A percentile compares a stretch with the other conserved stretches of the same genome.
phyloP scores from a whole-genome alignment of 192 early-diverging fungal species.

The Podila horticola region DNA sequence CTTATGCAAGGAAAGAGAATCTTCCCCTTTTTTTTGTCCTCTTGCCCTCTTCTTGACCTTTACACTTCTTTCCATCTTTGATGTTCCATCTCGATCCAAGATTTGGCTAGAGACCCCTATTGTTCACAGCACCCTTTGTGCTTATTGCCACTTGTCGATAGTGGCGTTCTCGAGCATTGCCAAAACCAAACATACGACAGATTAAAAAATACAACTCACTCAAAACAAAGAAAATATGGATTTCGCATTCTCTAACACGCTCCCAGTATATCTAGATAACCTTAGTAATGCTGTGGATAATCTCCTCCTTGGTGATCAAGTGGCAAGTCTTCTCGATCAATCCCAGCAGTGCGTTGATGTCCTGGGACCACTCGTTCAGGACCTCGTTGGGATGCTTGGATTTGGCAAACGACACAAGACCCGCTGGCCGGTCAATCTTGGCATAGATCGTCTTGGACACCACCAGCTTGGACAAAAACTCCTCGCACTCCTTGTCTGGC shows the following conservation, averaged over 20 bases:
- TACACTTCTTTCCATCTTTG: too few relatives aligned
- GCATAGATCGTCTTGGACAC: conserved; percentile 97
- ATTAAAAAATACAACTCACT: not conserved
- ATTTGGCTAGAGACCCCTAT: too few relatives aligned
- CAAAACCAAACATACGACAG: too few relatives aligned
- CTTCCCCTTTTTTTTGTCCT: too few relatives aligned
- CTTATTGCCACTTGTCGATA: too few relatives aligned
- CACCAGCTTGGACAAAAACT: conserved; percentile 92
- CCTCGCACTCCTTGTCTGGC: conserved; percentile 84
- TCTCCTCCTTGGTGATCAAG: conserved; percentile 91
- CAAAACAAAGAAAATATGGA: not conserved
- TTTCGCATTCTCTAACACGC: not conserved
- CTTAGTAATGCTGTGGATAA: conserved; percentile 84
- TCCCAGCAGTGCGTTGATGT: conserved; percentile 87
- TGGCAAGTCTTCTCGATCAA: conserved; percentile 97
- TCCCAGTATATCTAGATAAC: conserved; percentile 37
- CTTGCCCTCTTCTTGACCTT: too few relatives aligned
- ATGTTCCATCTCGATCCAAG: too few relatives aligned
- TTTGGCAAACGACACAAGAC: conserved; percentile 87
- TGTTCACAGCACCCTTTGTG: too few relatives aligned
- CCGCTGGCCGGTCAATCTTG: conserved; percentile 92
- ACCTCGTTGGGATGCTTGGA: conserved; percentile 88
- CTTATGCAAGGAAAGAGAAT: not conserved
- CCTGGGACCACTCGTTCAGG: conserved; percentile 93
- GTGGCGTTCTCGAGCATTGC: too few relatives aligned